These are phyloP conservation scores for Candida railenensis DNA, from an alignment of 805 yeast genomes.

Conservation along the genomic window DNA sequence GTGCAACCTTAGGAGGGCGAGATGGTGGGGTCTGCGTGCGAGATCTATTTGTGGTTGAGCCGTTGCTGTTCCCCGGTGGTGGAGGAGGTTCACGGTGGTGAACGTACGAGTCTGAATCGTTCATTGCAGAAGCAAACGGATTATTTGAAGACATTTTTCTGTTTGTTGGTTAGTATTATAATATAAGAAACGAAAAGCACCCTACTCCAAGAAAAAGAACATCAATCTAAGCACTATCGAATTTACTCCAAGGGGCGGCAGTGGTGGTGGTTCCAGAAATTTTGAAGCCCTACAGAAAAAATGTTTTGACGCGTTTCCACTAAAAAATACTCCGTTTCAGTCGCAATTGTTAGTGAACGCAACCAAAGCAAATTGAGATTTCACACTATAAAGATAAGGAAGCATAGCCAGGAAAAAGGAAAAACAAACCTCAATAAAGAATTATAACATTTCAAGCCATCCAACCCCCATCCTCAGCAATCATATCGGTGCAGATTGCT, in stretches of 20 bases:
- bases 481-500: no score
- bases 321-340: background rate
- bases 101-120: constrained; percentile 34
- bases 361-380: background rate
- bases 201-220: background rate
- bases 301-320: background rate
- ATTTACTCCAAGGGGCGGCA: background rate
- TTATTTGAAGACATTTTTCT: constrained; percentile 47
- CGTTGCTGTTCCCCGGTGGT: constrained; percentile 9
- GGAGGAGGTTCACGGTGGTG: constrained; percentile 40
- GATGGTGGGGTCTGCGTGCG: constrained; percentile 17
- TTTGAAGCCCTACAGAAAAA: background rate
- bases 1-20: constrained; percentile 41
- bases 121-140: constrained; percentile 52
- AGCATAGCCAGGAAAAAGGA: background rate
- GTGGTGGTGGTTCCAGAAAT: background rate
- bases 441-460: no score
- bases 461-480: no score
- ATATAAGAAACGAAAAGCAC: constrained; percentile 1
- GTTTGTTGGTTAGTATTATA: constrained; percentile 3
- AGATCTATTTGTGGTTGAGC: constrained; percentile 1
- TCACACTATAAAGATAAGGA: constrained; percentile 2
- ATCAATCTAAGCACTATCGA: background rate
- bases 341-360: background rate
- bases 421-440: background rate